Conservation (phyloP, 345 rosid genomes). For the Syzygium oleosum region DNA sequence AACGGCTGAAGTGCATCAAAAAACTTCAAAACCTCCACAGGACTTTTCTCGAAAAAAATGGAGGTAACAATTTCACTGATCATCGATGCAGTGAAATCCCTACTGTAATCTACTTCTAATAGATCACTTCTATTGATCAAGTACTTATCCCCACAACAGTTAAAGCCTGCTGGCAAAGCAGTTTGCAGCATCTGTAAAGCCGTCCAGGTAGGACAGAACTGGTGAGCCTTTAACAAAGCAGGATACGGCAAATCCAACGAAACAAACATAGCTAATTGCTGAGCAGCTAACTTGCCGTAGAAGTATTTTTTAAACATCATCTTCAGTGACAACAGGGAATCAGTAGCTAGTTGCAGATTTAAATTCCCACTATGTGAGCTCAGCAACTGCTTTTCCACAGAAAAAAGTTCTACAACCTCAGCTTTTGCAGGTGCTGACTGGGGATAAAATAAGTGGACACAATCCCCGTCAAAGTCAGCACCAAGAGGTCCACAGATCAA, state of each 20-base stretch:
- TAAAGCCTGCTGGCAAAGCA: slow-evolving; percentile 55
- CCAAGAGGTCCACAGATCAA: slow-evolving; percentile 85
- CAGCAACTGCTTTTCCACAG: slow-evolving; percentile 84
- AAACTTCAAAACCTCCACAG: slow-evolving; percentile 54
- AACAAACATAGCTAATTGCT: slow-evolving; percentile 72
- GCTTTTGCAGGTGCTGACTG: slow-evolving; percentile 91
- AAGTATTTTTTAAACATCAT: slow-evolving; percentile 44
- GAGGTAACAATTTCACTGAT: slow-evolving; percentile 56
- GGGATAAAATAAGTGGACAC: slow-evolving; percentile 88
- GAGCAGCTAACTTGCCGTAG: slow-evolving; percentile 41
- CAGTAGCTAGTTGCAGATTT: slow-evolving; percentile 67
- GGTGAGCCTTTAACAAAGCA: slow-evolving; percentile 41
- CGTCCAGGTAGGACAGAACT: slow-evolving; percentile 51
- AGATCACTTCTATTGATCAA: slow-evolving; percentile 51
- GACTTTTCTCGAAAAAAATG: slow-evolving; percentile 67
- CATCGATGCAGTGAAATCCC: slow-evolving; percentile 37
- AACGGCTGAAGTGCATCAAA: slow-evolving; percentile 77
- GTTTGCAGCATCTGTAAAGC: slow-evolving; percentile 65
- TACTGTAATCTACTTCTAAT: slow-evolving; percentile 29
- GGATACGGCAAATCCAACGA: slow-evolving; percentile 58
- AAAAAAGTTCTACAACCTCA: slow-evolving; percentile 85
- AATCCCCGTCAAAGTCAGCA: slow-evolving; percentile 99
- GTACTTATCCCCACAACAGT: slow-evolving; percentile 50
- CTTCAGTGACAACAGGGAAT: slow-evolving; percentile 67
- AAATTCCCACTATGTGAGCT: slow-evolving; percentile 89